Percentiles rank a stretch among this genome's conserved stretches.
Evolutionary conservation across 2,329 filamentous ascomycete genomes (phyloP).

Genomic region (Conoideocrella luteorostrata): DNA sequence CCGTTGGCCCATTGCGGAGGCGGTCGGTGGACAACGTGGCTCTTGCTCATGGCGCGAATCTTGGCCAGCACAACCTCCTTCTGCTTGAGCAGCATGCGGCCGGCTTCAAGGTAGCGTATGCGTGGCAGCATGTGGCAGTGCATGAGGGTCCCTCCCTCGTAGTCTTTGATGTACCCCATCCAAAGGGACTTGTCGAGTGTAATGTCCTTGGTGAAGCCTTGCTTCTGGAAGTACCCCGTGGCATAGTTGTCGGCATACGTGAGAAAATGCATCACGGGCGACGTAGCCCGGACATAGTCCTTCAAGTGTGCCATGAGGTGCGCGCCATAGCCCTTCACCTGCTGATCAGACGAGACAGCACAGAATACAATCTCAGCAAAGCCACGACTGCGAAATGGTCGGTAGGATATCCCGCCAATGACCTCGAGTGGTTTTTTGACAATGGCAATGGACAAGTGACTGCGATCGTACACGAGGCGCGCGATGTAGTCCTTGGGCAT

Average conservation of each 20-base stretch:
- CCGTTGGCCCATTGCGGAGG: conserved; percentile 81
- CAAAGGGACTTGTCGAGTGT: conserved; percentile 82
- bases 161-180: conserved; percentile 99
- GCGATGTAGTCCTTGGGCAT: conserved; percentile 99
- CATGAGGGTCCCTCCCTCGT: conserved; percentile 98
- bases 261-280: conserved; percentile 95
- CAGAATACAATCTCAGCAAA: conserved; percentile 99
- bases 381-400: conserved; percentile 82
- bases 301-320: conserved; percentile 98
- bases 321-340: conserved; percentile 96
- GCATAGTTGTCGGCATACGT: conserved; percentile 99
- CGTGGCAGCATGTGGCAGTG: conserved; percentile 96
- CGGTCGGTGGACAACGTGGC: conserved; percentile 78
- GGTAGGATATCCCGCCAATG: conserved; percentile 91
- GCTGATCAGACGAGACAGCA: conserved; percentile 93
- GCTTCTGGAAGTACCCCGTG: conserved; percentile 98
- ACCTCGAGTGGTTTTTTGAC: conserved; percentile 94
- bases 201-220: conserved; percentile 98
- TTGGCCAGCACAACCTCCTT: conserved; percentile 94
- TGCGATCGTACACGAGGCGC: conserved; percentile 92
- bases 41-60: conserved; percentile 84
- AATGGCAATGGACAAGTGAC: conserved; percentile 92
- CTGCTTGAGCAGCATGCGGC: conserved; percentile 93
- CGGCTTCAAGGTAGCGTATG: conserved; percentile 87
- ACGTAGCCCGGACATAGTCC: conserved; percentile 95